Evolutionary conservation across 1,284 basidiomycete genomes (phyloP).

Genomic region (Microbotryum silenes-acaulis): DNA sequence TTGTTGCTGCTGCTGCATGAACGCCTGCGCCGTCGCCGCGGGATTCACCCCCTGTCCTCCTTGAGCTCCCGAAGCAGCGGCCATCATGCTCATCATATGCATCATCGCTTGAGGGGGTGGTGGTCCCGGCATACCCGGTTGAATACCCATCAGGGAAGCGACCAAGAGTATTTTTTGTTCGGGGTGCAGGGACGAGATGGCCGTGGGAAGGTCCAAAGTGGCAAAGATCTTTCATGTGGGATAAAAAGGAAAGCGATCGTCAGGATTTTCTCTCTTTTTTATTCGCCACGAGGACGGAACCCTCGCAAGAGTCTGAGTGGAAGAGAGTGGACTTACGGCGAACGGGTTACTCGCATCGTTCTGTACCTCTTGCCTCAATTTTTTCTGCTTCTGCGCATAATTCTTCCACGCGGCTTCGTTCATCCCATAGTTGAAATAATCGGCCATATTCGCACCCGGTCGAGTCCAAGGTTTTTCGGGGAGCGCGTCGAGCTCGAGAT

Average conservation of each 20-base stretch:
- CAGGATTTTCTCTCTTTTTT: too few relatives aligned
- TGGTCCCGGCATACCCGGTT: constrained; percentile 9
- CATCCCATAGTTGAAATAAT: constrained; percentile 99
- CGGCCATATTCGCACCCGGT: constrained; percentile 85
- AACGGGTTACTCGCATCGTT: constrained; percentile 44
- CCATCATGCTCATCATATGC: constrained; percentile 22
- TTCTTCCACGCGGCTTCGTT: constrained; percentile 92
- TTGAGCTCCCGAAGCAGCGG: background rate
- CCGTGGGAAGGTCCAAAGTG: constrained; percentile 63
- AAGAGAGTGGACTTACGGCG: constrained; percentile 36
- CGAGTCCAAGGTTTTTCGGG: constrained; percentile 79
- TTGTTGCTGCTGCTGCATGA: constrained; percentile 40
- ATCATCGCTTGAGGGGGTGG: constrained; percentile 15
- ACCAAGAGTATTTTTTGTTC: constrained; percentile 35
- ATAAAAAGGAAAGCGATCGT: too few relatives aligned
- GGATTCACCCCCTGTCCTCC: constrained; percentile 7
- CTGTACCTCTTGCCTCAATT: constrained; percentile 63
- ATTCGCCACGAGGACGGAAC: too few relatives aligned
- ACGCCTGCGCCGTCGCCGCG: constrained; percentile 38
- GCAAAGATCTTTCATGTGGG: constrained; percentile 18
- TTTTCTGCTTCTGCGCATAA: constrained; percentile 76
- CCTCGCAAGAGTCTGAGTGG: too few relatives aligned
- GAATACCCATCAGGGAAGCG: constrained; percentile 36
- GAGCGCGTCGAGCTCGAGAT: constrained; percentile 75
- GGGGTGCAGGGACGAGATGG: constrained; percentile 48